A percentile compares a stretch with the other conserved stretches of the same genome.
Conservation (phyloP, 2,329 filamentous ascomycete species). For the Aspergillus fischeri region DNA sequence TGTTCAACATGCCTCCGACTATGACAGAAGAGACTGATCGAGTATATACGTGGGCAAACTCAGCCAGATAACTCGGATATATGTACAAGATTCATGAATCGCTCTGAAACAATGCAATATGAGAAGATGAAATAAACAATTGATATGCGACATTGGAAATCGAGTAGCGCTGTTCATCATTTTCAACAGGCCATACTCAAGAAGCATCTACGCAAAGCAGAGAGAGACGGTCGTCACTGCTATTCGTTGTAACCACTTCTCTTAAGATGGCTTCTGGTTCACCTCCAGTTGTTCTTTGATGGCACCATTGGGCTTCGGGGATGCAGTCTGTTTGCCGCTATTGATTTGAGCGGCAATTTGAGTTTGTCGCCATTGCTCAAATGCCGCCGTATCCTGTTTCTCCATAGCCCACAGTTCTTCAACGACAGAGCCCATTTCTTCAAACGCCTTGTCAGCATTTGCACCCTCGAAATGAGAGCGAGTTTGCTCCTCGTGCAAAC, state of each 20-base stretch:
- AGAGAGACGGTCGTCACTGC: background rate
- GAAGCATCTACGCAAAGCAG: background rate
- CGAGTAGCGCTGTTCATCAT: background rate
- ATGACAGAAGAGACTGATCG: background rate
- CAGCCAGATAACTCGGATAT: background rate
- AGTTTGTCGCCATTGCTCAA: slow-evolving; percentile 42
- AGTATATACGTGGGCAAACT: background rate
- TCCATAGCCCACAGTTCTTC: slow-evolving; percentile 43
- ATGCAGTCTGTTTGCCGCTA: slow-evolving; percentile 28
- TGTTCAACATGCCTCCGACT: background rate
- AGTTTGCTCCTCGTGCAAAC: slow-evolving; percentile 40
- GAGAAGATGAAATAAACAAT: background rate
- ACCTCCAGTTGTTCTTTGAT: background rate
- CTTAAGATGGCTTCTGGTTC: slow-evolving; percentile 2
- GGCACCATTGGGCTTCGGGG: slow-evolving; percentile 7
- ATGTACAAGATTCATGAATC: background rate
- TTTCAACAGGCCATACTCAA: background rate
- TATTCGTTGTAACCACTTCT: background rate
- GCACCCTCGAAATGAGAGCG: slow-evolving; percentile 36
- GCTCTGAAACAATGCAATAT: background rate
- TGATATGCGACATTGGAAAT: background rate
- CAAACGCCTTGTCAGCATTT: slow-evolving; percentile 38
- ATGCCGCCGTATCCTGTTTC: slow-evolving; percentile 41
- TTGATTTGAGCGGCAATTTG: slow-evolving; percentile 47
- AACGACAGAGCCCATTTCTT: slow-evolving; percentile 42